Evolutionary conservation across 2,329 filamentous ascomycete genomes (phyloP), one percentile per base, ranked within the genome.

Genomic region (Aspergillus hiratsukae): DNA sequence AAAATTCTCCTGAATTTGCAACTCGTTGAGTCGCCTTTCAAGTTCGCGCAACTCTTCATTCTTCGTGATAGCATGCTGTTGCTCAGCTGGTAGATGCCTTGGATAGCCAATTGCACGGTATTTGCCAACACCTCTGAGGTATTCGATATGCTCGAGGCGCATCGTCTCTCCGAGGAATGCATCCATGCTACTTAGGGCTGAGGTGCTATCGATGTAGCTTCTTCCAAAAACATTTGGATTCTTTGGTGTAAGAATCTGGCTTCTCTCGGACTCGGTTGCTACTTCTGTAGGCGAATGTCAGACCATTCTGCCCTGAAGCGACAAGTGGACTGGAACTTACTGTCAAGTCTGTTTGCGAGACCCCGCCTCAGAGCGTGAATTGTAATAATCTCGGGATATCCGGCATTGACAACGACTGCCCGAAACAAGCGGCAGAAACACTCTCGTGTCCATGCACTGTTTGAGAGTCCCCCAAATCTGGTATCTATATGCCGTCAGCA

Each of bases 141-240:
- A 58, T 54, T 58, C 23, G 43, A 56, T 53, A 19, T 58, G 49
- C 29, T 56, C 41, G 21, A 58, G 57, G 51, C 51, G 51, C 54
- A 58, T 58, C 40, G 40, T 54, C 51, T 58, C 53, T 51, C 51
- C 46, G 9, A 56, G 54, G 43, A 56, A 58, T 28, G 48, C 48
- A 51, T 58, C 41, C 31, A 58, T 58, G 43, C 27, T 59, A 37
- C 51, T 59, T 2, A 59, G 48, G 6, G 54, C 49, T 46, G 54
- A 59, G 48, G 57, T 56, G 31, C 54, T 59, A 25, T 56, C 54
- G 25, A 59, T 59, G n/a, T 59, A 56, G 41, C 54, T 56, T 56
- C 57, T 56, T 52, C 51, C 27, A 48, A 56, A 59, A 14, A 59
- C 19, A 56, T 59, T 59, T 1, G 23, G 40, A 56, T 59, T 51